Evolutionary conservation across 225 moss, liverwort and hornwort genomes (phyloP), one percentile per base, ranked within the genome.

Genomic region (Marchantia polymorpha): DNA sequence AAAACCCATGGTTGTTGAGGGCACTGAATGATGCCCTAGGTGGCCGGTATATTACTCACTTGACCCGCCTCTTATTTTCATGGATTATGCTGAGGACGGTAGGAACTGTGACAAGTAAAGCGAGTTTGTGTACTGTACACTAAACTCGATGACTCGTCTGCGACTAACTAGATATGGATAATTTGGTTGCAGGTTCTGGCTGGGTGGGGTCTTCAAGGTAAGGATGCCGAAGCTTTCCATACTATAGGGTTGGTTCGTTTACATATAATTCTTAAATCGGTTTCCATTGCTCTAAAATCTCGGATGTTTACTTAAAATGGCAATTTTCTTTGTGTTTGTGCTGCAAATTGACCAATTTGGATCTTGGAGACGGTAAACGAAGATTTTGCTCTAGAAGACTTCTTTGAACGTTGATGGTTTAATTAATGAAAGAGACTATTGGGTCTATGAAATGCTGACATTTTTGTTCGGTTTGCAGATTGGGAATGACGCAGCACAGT

Each of bases 1-100:
- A 89, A 26, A 92, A 88, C 19, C 94, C 97, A 25, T 90, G 89
- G 91, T 80, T 97, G 74, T 67, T 97, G 25, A 70, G 77, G 60
- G 84, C 97, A 26, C 51, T 97, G 67, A 82, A 89, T 79, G 79
- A 50, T 22, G 14, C 78, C 20, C 69, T 79, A 13, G 78, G 78
- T 3, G 27, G 9, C 31, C 68, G 68, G 78, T 68, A 79, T 69
- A 25, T 17, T 23, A 76, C 61, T 49, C 29, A 54, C 25, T 74
- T 29, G 52, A 55, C 26, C 39, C 39, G 39, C 39, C 73, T 23
- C n/a, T 20, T 16, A 29, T 4, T 72, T 6, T 46, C 7, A 12
- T 56, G 12, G 13, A 8, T 71, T 22, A 75, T 16, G 20, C 5
- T 1, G 55, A 54, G 15, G 27, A 29, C 30, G 54, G 7, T 20